Evolutionary conservation across 2,329 filamentous ascomycete genomes (phyloP).

Genomic region (Ceratocystis lukuohia): DNA sequence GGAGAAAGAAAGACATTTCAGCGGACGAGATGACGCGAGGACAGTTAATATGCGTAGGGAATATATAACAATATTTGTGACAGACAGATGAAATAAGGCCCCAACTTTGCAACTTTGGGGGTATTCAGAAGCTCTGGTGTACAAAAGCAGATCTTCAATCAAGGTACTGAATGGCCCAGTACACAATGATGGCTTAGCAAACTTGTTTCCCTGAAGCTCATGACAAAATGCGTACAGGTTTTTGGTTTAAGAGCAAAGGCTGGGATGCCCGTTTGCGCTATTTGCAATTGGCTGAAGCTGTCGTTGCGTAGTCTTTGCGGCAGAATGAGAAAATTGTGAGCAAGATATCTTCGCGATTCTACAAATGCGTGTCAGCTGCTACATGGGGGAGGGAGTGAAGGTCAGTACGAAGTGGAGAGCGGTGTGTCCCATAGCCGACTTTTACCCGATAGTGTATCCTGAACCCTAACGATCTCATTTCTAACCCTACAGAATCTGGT

Average conservation of each 20-base stretch:
- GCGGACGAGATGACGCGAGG: neutral
- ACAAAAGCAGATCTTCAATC: neutral
- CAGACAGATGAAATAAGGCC: neutral
- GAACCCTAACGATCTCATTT: accelerated
- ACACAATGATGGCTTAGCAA: slow-evolving; percentile 12
- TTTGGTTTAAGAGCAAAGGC: neutral
- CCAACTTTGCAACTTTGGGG: neutral
- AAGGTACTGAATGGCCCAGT: slow-evolving; percentile 13
- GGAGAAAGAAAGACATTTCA: neutral
- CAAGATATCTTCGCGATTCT: neutral
- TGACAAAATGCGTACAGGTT: neutral
- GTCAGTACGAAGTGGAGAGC: neutral
- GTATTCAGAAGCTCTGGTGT: neutral
- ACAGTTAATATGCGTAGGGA: neutral
- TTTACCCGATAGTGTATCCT: too few relatives aligned
- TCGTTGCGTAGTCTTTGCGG: neutral
- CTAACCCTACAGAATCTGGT: too few relatives aligned
- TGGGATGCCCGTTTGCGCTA: neutral
- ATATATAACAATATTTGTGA: too few relatives aligned
- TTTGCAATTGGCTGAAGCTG: neutral
- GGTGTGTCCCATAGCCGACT: too few relatives aligned
- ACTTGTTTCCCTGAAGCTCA: neutral
- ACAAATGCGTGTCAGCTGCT: neutral
- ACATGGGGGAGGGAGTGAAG: neutral
- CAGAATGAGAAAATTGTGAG: slow-evolving; percentile 11